phyloP scores from a whole-genome alignment of 805 yeast genomes.

The Phaffomyces opuntiae region DNA sequence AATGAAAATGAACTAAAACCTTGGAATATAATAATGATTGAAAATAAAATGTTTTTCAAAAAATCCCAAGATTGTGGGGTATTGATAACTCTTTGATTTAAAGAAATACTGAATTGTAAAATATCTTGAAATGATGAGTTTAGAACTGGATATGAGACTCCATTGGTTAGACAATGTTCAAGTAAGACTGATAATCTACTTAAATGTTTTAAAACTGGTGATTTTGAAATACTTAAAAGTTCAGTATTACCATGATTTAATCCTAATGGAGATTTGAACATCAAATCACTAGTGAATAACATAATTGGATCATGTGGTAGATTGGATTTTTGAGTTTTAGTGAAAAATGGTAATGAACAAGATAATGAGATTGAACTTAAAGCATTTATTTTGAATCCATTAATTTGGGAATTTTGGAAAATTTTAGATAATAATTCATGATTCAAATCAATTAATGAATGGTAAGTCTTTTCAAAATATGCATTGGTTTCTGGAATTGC shows the following conservation, averaged over 20 bases:
- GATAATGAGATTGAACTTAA: constrained; percentile 11
- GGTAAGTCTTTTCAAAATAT: constrained; percentile 33
- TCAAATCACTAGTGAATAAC: constrained; percentile 11
- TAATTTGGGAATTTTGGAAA: constrained; percentile 7
- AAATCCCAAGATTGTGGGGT: constrained; percentile 28
- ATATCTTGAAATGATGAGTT: constrained; percentile 12
- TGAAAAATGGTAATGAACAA: constrained; percentile 17
- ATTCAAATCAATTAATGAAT: constrained; percentile 25
- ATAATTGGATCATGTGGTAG: constrained; percentile 17
- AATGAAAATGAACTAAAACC: constrained; percentile 37
- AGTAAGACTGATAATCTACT: constrained; percentile 41
- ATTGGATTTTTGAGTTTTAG: constrained; percentile 10
- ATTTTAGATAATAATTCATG: constrained; percentile 17
- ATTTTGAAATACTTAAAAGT: constrained; percentile 1
- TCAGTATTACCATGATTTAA: constrained; percentile 4
- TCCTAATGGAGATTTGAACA: constrained; percentile 19
- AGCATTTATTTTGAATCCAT: constrained; percentile 19
- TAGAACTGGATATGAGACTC: constrained; percentile 12
- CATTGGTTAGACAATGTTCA: constrained; percentile 28
- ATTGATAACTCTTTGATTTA: constrained; percentile 5
- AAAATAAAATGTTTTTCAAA: constrained; percentile 37
- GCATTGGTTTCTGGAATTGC: constrained; percentile 24
- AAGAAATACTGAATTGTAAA: constrained; percentile 7
- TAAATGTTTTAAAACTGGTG: constrained; percentile 42
- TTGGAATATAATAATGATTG: constrained; percentile 44